These are phyloP conservation scores for Croton laevigatus DNA, from an alignment of 441 rosid genomes.

Conservation along the genomic window DNA sequence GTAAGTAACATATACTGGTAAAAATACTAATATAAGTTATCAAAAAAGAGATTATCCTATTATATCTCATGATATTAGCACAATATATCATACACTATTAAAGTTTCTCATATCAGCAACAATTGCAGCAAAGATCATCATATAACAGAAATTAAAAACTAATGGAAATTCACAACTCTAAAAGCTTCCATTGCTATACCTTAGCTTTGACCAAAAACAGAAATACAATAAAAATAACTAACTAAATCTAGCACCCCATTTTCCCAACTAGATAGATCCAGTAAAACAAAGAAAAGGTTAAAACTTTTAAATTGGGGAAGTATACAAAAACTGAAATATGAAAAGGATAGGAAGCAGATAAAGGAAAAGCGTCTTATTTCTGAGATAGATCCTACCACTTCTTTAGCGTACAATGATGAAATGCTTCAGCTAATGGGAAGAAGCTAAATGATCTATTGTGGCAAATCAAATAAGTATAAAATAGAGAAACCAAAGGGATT, in stretches of 20 bases:
- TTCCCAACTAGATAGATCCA: background rate
- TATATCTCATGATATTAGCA: background rate
- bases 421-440: background rate
- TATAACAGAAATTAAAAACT: too few species aligned
- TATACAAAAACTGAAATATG: background rate
- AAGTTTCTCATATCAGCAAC: background rate
- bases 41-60: too few species aligned
- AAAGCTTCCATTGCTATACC: background rate
- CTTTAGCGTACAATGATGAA: background rate
- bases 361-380: background rate
- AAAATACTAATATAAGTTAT: too few species aligned
- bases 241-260: background rate
- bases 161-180: background rate
- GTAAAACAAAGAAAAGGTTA: background rate
- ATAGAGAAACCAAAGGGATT: background rate
- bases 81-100: background rate
- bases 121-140: background rate
- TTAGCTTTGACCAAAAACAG: background rate
- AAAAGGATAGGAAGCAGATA: background rate
- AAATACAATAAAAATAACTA: too few species aligned
- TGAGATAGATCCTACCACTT: background rate
- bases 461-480: background rate
- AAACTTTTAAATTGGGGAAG: background rate
- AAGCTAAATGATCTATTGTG: constrained; percentile 3
- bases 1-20: background rate